Conservation (phyloP, 495 filamentous ascomycete genomes). For the Pseudomonodictys pantanalensis region DNA sequence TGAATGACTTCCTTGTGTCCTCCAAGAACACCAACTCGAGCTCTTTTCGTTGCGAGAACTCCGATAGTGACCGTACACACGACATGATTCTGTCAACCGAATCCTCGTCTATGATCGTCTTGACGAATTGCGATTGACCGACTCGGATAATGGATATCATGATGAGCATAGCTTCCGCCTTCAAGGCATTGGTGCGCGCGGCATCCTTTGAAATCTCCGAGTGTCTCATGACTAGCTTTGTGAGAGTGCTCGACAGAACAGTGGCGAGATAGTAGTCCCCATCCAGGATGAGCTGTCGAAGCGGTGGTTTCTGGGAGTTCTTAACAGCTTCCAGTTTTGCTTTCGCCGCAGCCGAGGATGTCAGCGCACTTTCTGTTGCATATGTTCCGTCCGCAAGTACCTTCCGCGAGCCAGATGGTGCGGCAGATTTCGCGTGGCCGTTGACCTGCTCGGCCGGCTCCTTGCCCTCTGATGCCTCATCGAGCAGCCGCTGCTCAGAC, state of each 20-base stretch:
- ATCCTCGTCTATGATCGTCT: conserved; percentile 95
- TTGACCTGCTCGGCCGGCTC: conserved; percentile 72
- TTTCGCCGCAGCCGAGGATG: conserved; percentile 81
- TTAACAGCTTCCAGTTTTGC: conserved; percentile 96
- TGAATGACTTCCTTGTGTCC: conserved; percentile 93
- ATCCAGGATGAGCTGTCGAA: conserved; percentile 92
- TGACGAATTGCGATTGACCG: conserved; percentile 96
- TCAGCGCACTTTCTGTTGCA: conserved; percentile 93
- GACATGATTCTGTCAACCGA: conserved; percentile 97
- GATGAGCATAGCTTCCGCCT: conserved; percentile 97
- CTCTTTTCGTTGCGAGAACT: conserved; percentile 84
- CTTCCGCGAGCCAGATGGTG: conserved; percentile 79
- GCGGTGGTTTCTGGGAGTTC: conserved; percentile 91
- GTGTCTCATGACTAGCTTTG: conserved; percentile 97
- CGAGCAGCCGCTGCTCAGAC: conserved; percentile 87
- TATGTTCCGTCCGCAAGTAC: conserved; percentile 81
- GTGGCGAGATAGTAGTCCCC: conserved; percentile 97
- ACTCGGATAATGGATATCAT: conserved; percentile 99
- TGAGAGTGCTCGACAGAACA: conserved; percentile 89
- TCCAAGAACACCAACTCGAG: conserved; percentile 91
- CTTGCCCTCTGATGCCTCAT: conserved; percentile 67
- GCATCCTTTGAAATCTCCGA: conserved; percentile 85
- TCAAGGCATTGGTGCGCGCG: conserved; percentile 87
- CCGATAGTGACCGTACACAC: conserved; percentile 87
- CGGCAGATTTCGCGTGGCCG: conserved; percentile 70